Evolutionary conservation across 805 yeast species (phyloP).

Genomic region (Ogataea polymorpha): DNA sequence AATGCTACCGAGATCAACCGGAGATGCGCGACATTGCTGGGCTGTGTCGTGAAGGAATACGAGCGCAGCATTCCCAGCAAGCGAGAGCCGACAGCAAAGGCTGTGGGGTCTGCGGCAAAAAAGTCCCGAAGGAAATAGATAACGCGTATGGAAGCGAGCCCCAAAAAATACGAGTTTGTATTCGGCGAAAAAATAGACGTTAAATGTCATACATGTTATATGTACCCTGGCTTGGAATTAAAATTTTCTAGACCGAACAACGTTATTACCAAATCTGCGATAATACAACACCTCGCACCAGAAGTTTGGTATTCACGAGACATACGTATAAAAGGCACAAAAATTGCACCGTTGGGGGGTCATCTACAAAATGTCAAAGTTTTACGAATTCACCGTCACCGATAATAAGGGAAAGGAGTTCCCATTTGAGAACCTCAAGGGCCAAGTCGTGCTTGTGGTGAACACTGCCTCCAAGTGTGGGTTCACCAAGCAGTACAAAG

Average conservation of each 20-base stretch:
- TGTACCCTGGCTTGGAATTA: background rate
- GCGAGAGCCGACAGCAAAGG: background rate
- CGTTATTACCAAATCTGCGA: background rate
- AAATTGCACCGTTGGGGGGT: background rate
- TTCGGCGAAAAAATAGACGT: conserved; percentile 2
- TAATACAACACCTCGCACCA: background rate
- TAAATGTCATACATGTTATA: background rate
- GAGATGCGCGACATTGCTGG: conserved; percentile 75
- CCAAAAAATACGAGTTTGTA: background rate
- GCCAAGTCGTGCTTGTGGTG: conserved; percentile 79
- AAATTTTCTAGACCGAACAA: background rate
- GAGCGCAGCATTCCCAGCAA: conserved; percentile 32
- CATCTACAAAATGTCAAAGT: conserved; percentile 43
- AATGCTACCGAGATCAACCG: conserved; percentile 75
- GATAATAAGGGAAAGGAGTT: conserved; percentile 59
- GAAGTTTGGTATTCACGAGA: no score
- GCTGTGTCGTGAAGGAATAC: conserved; percentile 70
- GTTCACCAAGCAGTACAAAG: conserved; percentile 73
- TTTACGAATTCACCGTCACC: conserved; percentile 66
- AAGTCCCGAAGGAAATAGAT: background rate
- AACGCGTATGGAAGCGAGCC: background rate
- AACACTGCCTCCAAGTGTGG: conserved; percentile 88
- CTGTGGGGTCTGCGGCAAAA: background rate
- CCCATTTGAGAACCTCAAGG: conserved; percentile 60
- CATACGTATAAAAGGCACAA: background rate